Evolutionary conservation across 345 rosid species (phyloP).

Genomic region (Hypericum androsaemum): DNA sequence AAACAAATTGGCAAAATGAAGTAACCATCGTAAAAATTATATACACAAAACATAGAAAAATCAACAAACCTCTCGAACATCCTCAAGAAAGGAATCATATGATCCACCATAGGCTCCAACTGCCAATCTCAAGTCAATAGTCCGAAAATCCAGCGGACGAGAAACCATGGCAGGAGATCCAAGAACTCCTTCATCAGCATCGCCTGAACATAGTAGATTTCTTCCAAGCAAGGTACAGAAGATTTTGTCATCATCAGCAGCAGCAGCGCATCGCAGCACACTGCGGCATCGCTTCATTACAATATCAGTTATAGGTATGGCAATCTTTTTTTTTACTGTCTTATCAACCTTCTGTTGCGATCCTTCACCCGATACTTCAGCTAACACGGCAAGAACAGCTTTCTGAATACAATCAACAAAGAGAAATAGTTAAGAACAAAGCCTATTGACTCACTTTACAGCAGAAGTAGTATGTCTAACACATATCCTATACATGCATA

Average conservation of each 20-base stretch:
- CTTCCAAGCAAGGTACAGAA: constrained; percentile 86
- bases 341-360: constrained; percentile 37
- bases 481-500: not conserved
- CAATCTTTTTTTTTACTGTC: constrained; percentile 45
- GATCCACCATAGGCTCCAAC: constrained; percentile 82
- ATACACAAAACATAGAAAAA: not conserved
- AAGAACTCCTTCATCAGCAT: constrained; percentile 93
- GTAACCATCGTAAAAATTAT: not conserved
- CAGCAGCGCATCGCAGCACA: constrained; percentile 65
- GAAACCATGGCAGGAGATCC: constrained; percentile 96
- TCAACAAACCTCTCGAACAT: constrained; percentile 74
- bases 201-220: constrained; percentile 52
- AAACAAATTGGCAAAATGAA: not conserved
- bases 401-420: constrained; percentile 60
- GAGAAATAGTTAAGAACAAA: constrained; percentile 19
- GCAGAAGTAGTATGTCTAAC: not conserved
- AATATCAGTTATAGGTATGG: constrained; percentile 50
- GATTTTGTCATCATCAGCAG: constrained; percentile 73
- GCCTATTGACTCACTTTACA: constrained; percentile 3
- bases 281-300: constrained; percentile 86
- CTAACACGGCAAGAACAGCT: constrained; percentile 92
- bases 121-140: constrained; percentile 89
- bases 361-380: constrained; percentile 44
- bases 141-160: constrained; percentile 91
- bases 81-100: constrained; percentile 85